Base-by-base conservation (phyloP, 108 stramenopile genomes). In the Pseudonitzschia delicatissima region DNA sequence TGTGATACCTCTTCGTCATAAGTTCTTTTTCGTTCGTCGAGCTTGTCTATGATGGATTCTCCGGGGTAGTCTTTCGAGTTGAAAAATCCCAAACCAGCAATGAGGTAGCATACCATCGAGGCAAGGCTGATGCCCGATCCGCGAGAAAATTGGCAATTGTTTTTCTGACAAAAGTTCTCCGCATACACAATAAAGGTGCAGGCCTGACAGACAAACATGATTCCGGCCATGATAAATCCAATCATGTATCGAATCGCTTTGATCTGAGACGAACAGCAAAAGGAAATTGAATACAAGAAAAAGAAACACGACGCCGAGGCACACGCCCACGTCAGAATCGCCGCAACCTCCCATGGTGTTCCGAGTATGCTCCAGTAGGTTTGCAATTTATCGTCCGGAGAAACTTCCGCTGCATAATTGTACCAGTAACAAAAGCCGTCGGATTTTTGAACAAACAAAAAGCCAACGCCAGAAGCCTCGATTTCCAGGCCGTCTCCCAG, bases 201-300 rank as follows among this genome's bases (percentile, higher is more conserved):
- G 21, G 69, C 69, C 45, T 77, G 76, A 25, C 69, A 66, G 12
- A 77, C 20, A 2, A 63, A 36, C 36, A 77, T 26, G 36, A 71
- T 62, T 4, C 66, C 58, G 25, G 37, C 36, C 45, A 68, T 0
- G 15, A 58, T 6, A 36, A 59, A 59, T 20, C 37, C 51, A 15
- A 20, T 7, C 11, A 68, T 32, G 11, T 44, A 45, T 6, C 68
- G 68, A 21, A 44, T 12, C 11, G 18, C 18, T 37, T 23, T 7
- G 45, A 47, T 34, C 37, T 68, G 68, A 33, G 68, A 58, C 4
- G 68, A 59, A 42, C 68, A 68, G 29, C 57, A 68, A 28, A 68
- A 39, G 20, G 57, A 47, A 7, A 59, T n/a, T 2, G 57, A 51
- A 18, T 51, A 51, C 5, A 51, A 25, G 23, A 59, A 59, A 20